Evolutionary conservation across 2,329 filamentous ascomycete species (phyloP).

Genomic region (Fusarium sp.): DNA sequence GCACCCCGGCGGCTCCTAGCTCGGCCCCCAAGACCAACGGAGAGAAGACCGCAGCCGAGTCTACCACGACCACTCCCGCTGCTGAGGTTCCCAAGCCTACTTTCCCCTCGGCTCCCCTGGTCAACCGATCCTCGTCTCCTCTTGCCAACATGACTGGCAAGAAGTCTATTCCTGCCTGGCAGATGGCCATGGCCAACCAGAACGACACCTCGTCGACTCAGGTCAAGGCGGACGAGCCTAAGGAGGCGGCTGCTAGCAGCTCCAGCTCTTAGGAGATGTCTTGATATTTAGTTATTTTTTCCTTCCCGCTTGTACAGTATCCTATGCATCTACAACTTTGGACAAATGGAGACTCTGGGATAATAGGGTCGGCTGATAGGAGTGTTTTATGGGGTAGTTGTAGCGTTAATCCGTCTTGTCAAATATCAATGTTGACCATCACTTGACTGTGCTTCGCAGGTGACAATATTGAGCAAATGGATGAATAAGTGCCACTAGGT

Average conservation of each 20-base stretch:
- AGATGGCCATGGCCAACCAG: constrained; percentile 76
- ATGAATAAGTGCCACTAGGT: too few relatives aligned
- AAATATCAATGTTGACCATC: neutral
- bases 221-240: constrained; percentile 43
- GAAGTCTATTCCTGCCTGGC: constrained; percentile 83
- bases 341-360: constrained; percentile 13
- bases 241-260: constrained; percentile 31
- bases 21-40: constrained; percentile 41
- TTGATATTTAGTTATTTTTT: neutral
- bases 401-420: constrained; percentile 29
- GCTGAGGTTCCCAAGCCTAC: constrained; percentile 48
- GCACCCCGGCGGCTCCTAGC: constrained; percentile 41
- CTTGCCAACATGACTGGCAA: constrained; percentile 55
- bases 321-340: constrained; percentile 28
- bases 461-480: neutral
- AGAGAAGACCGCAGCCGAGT: constrained; percentile 42
- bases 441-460: neutral
- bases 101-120: constrained; percentile 42
- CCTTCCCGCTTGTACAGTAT: constrained; percentile 32
- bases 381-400: constrained; percentile 19
- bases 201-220: constrained; percentile 45
- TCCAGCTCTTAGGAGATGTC: constrained; percentile 24
- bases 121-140: constrained; percentile 52
- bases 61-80: constrained; percentile 38
- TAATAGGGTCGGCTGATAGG: constrained; percentile 22